phyloP scores from a whole-genome alignment of 352 stramenopile genomes.

The Pythium volutum region DNA sequence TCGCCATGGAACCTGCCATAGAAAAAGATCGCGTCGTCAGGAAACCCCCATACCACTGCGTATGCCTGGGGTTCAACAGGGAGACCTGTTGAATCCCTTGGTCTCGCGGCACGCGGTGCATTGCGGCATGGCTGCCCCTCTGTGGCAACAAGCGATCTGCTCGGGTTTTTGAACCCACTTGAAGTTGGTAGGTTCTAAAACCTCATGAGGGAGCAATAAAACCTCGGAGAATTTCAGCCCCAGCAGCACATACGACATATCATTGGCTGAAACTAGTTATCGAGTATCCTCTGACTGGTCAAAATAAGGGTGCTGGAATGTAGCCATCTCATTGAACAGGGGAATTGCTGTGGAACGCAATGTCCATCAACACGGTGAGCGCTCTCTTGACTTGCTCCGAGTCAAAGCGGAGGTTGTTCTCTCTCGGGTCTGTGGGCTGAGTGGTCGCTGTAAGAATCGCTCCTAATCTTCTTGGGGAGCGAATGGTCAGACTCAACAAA shows the following conservation, averaged over 20 bases:
- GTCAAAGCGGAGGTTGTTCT: too few species aligned
- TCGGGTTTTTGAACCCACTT: conserved; percentile 6
- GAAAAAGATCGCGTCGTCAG: not conserved
- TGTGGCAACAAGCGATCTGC: not conserved
- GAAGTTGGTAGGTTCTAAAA: not conserved
- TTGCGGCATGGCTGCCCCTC: conserved; percentile 52
- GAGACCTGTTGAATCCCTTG: conserved; percentile 80
- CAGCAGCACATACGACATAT: not conserved
- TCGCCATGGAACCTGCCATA: conserved; percentile 24
- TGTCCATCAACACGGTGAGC: too few species aligned
- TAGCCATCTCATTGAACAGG: conserved; percentile 9
- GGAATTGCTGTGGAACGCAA: too few species aligned
- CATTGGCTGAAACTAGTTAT: not conserved
- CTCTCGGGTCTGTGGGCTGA: too few species aligned
- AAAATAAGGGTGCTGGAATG: not conserved
- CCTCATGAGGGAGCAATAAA: not conserved
- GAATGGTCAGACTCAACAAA: not conserved
- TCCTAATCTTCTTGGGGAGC: too few species aligned
- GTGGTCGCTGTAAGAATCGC: too few species aligned
- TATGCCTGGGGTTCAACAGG: not conserved
- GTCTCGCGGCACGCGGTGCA: conserved; percentile 65
- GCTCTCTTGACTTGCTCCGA: too few species aligned
- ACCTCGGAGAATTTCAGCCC: not conserved
- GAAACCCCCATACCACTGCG: not conserved
- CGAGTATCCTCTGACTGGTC: not conserved